Percentiles rank a stretch among this genome's conserved stretches.
phyloP scores from a whole-genome alignment of 345 rosid species.

The Rhodomyrtus tomentosa region DNA sequence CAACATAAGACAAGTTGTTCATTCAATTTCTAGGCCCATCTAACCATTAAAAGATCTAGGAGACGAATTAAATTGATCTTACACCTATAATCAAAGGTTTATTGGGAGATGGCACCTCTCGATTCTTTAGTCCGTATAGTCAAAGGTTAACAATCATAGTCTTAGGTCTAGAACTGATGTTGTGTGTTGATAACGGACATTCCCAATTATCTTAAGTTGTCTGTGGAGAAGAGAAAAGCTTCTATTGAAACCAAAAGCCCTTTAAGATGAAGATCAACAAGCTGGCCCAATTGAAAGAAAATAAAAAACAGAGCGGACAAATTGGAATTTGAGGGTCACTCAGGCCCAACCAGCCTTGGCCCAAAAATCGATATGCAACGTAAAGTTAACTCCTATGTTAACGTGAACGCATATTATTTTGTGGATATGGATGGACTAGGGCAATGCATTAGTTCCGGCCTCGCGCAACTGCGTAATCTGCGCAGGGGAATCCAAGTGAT shows the following conservation, averaged over 20 bases:
- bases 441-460: background rate
- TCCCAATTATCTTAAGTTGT: background rate
- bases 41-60: background rate
- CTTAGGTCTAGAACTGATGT: background rate
- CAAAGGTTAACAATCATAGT: background rate
- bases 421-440: background rate
- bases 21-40: background rate
- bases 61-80: background rate
- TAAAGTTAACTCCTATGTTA: background rate
- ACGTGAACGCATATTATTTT: no score
- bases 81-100: background rate
- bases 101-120: background rate
- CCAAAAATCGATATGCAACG: background rate
- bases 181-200: background rate
- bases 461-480: background rate
- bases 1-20: background rate
- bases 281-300: background rate
- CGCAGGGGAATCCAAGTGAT: background rate
- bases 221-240: background rate
- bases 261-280: background rate
- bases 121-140: background rate
- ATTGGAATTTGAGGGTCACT: background rate
- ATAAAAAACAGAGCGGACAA: background rate
- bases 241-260: no score
- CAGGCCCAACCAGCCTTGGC: background rate